Percentiles rank a stretch among this genome's conserved stretches.
phyloP scores from a whole-genome alignment of 2,329 filamentous ascomycete genomes.

The Dactylellina drechsleri region DNA sequence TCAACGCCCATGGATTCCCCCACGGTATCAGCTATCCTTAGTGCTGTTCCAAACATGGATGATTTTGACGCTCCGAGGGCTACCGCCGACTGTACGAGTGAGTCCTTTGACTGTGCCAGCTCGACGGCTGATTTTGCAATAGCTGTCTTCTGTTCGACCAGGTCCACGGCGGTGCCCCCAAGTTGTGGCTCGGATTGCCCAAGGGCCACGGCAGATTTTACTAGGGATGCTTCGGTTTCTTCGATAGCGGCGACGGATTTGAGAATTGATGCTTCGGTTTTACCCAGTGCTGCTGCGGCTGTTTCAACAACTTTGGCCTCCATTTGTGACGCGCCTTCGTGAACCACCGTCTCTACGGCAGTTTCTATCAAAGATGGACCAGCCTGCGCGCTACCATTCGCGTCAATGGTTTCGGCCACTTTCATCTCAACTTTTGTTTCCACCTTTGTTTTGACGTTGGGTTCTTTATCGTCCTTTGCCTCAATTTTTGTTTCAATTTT shows the following conservation, averaged over 20 bases:
- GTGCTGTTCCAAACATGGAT: conserved; percentile 12
- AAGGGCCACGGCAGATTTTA: conserved; percentile 25
- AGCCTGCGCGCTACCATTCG: conserved; percentile 2
- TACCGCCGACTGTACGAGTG: conserved; percentile 26
- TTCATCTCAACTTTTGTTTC: conserved; percentile 37
- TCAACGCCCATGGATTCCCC: conserved; percentile 32
- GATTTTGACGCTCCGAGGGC: conserved; percentile 31
- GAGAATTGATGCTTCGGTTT: conserved; percentile 14
- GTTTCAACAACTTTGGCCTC: conserved; percentile 12
- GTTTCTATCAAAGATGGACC: conserved; percentile 18
- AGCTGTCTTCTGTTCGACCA: conserved; percentile 21
- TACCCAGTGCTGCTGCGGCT: not conserved
- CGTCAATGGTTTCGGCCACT: conserved; percentile 17
- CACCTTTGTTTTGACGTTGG: conserved; percentile 11
- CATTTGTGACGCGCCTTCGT: not conserved
- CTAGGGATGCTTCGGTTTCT: conserved; percentile 18
- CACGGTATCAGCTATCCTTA: conserved; percentile 18
- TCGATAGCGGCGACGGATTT: conserved; percentile 25
- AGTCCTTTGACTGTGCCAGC: conserved; percentile 36
- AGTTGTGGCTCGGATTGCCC: conserved; percentile 18
- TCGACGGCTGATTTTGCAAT: conserved; percentile 15
- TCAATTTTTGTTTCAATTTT: conserved; percentile 27
- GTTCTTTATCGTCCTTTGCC: conserved; percentile 2
- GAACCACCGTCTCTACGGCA: not conserved
- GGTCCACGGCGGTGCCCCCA: not conserved